Evolutionary conservation across 768 basidiomycete genomes (phyloP), one percentile per base, ranked within the genome.

Genomic region (Serendipita indica): DNA sequence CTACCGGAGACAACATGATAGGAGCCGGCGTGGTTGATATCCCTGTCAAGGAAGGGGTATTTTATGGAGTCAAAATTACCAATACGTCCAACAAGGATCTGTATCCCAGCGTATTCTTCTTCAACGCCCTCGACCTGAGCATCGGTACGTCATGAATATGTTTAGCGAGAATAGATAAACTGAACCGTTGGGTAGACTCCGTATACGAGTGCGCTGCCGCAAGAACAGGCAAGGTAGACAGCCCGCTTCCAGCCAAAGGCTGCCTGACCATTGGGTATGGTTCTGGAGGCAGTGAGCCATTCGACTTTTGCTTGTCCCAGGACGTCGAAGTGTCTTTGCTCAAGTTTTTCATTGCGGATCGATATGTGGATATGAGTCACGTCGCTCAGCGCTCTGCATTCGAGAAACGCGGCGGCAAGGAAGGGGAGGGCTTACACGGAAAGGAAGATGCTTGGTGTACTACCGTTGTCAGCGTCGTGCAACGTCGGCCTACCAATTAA

Each of bases 261-360:
- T 43, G 33, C 3, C 58, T 72, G n/a, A 64, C 71, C 1, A 68
- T 77, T 10, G 77, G 76, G 3, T 75, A 75, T 60, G 74, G 74
- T 0, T 63, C 70, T 7, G 70, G 68, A 27, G 72, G 71, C 41
- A 63, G 62, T 3, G 27, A 63, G 0, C 72, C 73, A 4, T 70
- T 67, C 65, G 35, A 60, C 5, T 75, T 72, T 59, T 32, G 60
- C 28, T 59, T 77, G 16, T 62, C 64, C 3, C 45, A 46, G 27
- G 61, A 64, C 3, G 58, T 68, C 30, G 75, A 77, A 52, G 66
- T 77, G 2, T 72, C 74, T 4, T 74, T 72, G 58, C 68, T 78
- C 54, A 75, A 74, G 59, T 61, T 77, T 5, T 77, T 72, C 60
- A 60, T 77, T 18, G 66, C 75, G 14, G 73, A 71, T 0, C 60